Evolutionary conservation across 306 rosid genomes (phyloP), one percentile per base, ranked within the genome.

Genomic region (Gleditsia sinensis): DNA sequence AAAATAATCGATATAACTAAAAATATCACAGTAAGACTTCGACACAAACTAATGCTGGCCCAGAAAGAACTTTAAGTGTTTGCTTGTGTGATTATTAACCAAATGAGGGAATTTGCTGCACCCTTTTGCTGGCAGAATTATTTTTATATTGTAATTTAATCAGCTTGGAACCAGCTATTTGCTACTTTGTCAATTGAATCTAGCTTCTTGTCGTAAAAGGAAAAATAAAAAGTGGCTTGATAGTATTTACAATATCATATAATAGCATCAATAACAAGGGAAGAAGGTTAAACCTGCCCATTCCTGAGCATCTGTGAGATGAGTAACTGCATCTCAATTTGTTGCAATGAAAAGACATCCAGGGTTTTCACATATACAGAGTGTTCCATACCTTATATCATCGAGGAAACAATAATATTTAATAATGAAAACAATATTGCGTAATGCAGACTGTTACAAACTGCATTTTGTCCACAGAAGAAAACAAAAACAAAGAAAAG

Each of bases 301-400:
- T 88, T 93, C 98, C 81, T 93, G 98, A 77, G 97, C 97, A 80
- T 93, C 98, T 32, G 97, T 93, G 64, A 93, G 93, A 89, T 93
- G 98, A 76, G 98, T 93, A 65, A 93, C 98, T 61, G 98, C 98
- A 82, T 93, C 98, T 46, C 92, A 86, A 78, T 93, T 93, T 28
- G 98, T 93, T 67, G 98, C 98, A 76, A 93, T 84, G 89, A 93
- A 93, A 67, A 93, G 92, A 76, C 98, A 90, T 55, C 95, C 97
- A 20, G 98, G 98, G 85, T 93, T 93, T 87, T 90, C 98, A 28
- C 97, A 93, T 59, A 93, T 86, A 73, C 98, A 93, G 48, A 93
- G 97, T 78, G 97, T 93, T 61, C 90, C 98, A 69, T 90, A 93
- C 86, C 98, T 93, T 51, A 75, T 79, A 83, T 76, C 62, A 19